Conservation (phyloP, 331 rosid species). For the Dryas integrifolia region DNA sequence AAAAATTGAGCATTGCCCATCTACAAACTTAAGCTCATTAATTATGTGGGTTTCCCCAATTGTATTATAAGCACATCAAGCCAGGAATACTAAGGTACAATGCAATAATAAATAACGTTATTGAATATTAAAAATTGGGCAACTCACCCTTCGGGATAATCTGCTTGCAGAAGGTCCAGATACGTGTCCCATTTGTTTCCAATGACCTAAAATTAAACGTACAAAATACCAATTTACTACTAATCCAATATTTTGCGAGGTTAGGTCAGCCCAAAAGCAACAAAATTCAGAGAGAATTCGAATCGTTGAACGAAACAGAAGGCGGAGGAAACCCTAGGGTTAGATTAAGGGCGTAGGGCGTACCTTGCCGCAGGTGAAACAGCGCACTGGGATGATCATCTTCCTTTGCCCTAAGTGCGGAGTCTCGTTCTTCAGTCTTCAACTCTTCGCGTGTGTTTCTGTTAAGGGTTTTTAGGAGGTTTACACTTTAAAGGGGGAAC, state of each 20-base stretch:
- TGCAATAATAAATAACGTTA: neutral
- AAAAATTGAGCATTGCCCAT: neutral
- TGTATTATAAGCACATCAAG: neutral
- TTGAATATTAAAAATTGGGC: neutral
- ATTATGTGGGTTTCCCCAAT: neutral
- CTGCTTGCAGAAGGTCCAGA: constrained; percentile 80
- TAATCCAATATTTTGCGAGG: neutral
- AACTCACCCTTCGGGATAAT: constrained; percentile 73
- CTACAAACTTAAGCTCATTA: neutral
- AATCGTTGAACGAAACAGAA: neutral
- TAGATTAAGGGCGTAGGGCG: neutral
- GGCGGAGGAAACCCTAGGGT: neutral
- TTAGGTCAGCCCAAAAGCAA: neutral
- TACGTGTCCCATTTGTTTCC: constrained; percentile 91
- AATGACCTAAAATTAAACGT: constrained; percentile 51
- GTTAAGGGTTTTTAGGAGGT: constrained; percentile 8
- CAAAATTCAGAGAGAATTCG: neutral
- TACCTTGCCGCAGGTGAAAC: constrained; percentile 94
- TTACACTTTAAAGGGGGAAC: neutral
- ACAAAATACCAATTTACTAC: neutral
- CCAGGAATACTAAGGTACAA: neutral
- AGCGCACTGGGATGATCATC: constrained; percentile 90
- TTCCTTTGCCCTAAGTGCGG: constrained; percentile 13
- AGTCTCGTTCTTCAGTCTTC: neutral
- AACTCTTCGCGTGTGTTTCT: neutral